Evolutionary conservation across 139 green algal genomes (phyloP).

Genomic region (Ettlia oleoabundans): DNA sequence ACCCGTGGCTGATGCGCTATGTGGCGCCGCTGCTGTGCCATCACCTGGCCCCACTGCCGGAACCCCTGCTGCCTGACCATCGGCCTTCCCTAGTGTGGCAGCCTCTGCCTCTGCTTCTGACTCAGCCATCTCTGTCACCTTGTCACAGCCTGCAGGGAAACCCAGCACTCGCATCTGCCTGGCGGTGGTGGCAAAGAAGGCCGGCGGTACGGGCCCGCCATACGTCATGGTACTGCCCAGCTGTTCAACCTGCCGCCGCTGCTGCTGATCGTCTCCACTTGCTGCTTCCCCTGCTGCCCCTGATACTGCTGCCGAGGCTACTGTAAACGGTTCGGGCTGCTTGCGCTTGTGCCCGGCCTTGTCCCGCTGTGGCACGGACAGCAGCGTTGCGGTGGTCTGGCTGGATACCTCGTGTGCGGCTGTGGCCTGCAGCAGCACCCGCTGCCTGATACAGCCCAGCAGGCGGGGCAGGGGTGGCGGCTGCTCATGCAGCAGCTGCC

Average conservation of each 20-base stretch:
- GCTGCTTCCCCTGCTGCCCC: background rate
- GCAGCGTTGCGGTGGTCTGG: slow-evolving; percentile 11
- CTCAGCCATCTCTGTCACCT: background rate
- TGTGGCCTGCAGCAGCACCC: background rate
- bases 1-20: background rate
- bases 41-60: no score
- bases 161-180: background rate
- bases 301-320: background rate
- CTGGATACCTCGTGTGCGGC: background rate
- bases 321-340: background rate
- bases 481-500: slow-evolving; percentile 45
- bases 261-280: background rate
- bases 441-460: background rate
- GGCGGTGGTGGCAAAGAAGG: background rate
- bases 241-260: background rate
- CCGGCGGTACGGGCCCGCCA: background rate
- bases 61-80: no score
- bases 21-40: background rate
- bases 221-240: no score
- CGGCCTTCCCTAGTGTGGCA: background rate
- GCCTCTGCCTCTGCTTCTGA: background rate
- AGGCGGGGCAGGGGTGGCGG: slow-evolving; percentile 46
- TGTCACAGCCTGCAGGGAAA: background rate
- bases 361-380: background rate
- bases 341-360: slow-evolving; percentile 6